phyloP scores from a whole-genome alignment of 1,284 basidiomycete species.

The Heterobasidion parviporum region DNA sequence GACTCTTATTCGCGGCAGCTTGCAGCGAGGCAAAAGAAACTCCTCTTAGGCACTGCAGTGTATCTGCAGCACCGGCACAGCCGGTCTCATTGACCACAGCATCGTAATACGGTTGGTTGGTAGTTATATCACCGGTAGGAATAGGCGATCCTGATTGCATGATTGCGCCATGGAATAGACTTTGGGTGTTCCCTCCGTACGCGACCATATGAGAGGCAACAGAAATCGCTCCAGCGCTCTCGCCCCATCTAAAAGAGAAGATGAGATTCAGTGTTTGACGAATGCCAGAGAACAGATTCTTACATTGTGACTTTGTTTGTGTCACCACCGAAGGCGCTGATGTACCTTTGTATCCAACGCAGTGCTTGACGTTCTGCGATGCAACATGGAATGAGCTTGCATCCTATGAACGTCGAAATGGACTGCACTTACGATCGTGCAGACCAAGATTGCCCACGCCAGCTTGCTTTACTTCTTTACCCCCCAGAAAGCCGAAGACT shows the following conservation, averaged over 20 bases:
- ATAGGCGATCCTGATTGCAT: conserved; percentile 21
- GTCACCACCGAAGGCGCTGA: neutral
- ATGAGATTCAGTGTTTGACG: neutral
- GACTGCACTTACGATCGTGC: too few species aligned
- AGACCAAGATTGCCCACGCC: too few species aligned
- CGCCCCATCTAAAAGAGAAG: neutral
- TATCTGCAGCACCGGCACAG: conserved; percentile 22
- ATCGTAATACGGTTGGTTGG: conserved; percentile 22
- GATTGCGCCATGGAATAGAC: neutral
- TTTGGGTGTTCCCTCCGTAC: neutral
- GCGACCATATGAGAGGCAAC: neutral
- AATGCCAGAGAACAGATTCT: neutral
- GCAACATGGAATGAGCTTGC: too few species aligned
- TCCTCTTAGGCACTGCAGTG: conserved; percentile 30
- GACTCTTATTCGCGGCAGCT: conserved; percentile 18
- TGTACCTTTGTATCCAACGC: neutral
- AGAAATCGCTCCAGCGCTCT: neutral
- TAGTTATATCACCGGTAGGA: conserved; percentile 18
- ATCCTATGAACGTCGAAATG: too few species aligned
- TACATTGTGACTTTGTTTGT: neutral
- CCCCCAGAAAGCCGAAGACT: too few species aligned
- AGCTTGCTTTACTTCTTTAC: too few species aligned
- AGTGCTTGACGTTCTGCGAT: conserved; percentile 13
- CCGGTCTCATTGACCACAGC: conserved; percentile 20
- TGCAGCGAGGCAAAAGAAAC: conserved; percentile 22